Evolutionary conservation across 352 stramenopile genomes (phyloP), one percentile per base, ranked within the genome.

Genomic region (Blastocystis sp.): DNA sequence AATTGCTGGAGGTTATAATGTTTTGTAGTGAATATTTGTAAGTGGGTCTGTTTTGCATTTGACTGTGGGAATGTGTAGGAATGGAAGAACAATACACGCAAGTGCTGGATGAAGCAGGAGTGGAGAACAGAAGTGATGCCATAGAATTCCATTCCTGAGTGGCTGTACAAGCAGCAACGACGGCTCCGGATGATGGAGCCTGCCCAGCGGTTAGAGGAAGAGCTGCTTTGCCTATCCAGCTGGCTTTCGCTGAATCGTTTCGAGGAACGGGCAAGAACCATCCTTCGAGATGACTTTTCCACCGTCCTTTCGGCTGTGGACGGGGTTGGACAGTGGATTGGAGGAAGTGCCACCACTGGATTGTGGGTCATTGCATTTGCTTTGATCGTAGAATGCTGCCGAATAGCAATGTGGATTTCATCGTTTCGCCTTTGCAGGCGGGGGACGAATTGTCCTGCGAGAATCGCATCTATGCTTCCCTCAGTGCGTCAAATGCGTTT

Each of bases 371-470:
- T 60, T 2, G 14, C 28, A 41, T 53, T 19, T 5, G 17, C 2
- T 28, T 66, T 9, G 34, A 2, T n/a, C 19, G 17, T 84, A 84
- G 74, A 59, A 48, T 59, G 1, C 56, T 69, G 19, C 74, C 74
- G 17, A 84, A 67, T 84, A 84, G 74, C 69, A 38, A 84, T 69
- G 74, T 84, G 9, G 69, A 84, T 69, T 21, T 84, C n/a, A 4
- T 84, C 21, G 21, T 74, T 41, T 19, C 17, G 4, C 1, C 34
- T 14, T 45, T 10, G 4, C 10, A 74, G 4, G 9, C 45, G 45
- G 4, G 11, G 4, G 4, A 4, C 4, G 4, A 11, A 11, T 4
- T 11, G 11, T 4, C 45, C 4, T 56, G 4, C 45, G 11, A 4
- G 45, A 56, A 56, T 56, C 4, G 4, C 4, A 4, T 84, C 28